These are phyloP conservation scores for Lolium perenne DNA, from an alignment of 176 grass and related monocot genomes.

Conservation along the genomic window DNA sequence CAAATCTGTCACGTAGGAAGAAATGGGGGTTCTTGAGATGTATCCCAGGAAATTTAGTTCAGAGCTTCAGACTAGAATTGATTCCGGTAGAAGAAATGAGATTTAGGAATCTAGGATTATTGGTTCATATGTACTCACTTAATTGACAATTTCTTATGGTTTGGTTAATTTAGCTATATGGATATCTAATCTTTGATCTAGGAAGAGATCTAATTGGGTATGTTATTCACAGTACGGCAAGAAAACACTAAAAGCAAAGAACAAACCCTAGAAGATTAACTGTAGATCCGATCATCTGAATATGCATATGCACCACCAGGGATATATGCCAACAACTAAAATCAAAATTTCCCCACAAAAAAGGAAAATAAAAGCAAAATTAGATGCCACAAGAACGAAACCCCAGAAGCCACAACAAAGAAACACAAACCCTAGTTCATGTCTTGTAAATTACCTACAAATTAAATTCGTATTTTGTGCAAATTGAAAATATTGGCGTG, in stretches of 20 bases:
- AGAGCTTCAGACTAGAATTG: slow-evolving; percentile 4
- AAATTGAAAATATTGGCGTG: slow-evolving; percentile 1
- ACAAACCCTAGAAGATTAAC: slow-evolving; percentile 48
- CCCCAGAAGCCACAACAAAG: neutral
- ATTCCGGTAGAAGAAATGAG: neutral
- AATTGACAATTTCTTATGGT: too few species aligned
- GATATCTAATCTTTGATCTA: neutral
- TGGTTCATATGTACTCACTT: too few species aligned
- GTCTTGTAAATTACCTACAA: neutral
- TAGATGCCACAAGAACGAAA: neutral
- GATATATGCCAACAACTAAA: neutral
- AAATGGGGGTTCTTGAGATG: neutral
- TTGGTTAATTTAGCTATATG: too few species aligned
- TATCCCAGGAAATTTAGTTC: slow-evolving; percentile 17
- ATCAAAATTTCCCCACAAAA: neutral
- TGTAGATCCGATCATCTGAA: slow-evolving; percentile 13
- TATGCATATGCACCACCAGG: neutral
- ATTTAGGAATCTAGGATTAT: slow-evolving; percentile 31
- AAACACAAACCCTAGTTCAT: slow-evolving; percentile 42
- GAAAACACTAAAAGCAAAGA: neutral
- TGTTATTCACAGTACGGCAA: neutral
- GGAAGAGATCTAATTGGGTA: neutral
- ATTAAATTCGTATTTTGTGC: neutral
- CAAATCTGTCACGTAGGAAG: neutral
- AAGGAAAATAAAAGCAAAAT: neutral